phyloP scores from a whole-genome alignment of 2,329 filamentous ascomycete species.

The Alternaria novae-zelandiae region DNA sequence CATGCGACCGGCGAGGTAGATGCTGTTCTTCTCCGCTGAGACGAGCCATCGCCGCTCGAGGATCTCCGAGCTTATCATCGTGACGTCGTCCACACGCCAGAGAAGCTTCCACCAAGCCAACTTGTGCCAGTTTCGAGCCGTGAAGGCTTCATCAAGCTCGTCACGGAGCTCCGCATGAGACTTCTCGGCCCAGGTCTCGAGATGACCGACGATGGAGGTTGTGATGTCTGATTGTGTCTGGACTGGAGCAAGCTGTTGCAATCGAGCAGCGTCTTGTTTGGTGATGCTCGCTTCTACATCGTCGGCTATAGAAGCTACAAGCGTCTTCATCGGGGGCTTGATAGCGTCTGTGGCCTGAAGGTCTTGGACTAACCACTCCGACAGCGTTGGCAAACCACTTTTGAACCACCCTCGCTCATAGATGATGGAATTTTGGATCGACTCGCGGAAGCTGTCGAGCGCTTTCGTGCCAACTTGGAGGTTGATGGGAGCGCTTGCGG shows the following conservation, averaged over 20 bases:
- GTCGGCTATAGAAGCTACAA: slow-evolving; percentile 72
- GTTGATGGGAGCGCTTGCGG: slow-evolving; percentile 61
- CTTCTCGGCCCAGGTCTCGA: slow-evolving; percentile 76
- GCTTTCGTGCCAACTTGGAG: slow-evolving; percentile 67
- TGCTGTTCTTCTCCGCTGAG: slow-evolving; percentile 78
- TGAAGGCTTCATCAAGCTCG: slow-evolving; percentile 78
- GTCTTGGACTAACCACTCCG: slow-evolving; percentile 65
- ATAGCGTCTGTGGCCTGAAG: slow-evolving; percentile 53
- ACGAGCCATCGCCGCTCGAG: slow-evolving; percentile 78
- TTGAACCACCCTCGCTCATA: slow-evolving; percentile 78
- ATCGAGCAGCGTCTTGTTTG: slow-evolving; percentile 54
- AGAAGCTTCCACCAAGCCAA: slow-evolving; percentile 94
- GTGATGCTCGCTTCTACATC: slow-evolving; percentile 61
- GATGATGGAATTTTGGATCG: slow-evolving; percentile 70
- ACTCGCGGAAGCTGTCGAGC: slow-evolving; percentile 71
- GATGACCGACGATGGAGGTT: slow-evolving; percentile 61
- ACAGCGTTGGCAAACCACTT: slow-evolving; percentile 71
- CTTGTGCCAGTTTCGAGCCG: slow-evolving; percentile 76
- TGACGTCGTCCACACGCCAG: slow-evolving; percentile 92
- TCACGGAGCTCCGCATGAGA: slow-evolving; percentile 85
- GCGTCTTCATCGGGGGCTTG: slow-evolving; percentile 69
- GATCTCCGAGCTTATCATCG: slow-evolving; percentile 80
- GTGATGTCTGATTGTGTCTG: slow-evolving; percentile 54
- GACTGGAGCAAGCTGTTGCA: slow-evolving; percentile 41
- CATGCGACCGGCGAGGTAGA: slow-evolving; percentile 81